Evolutionary conservation across 306 rosid genomes (phyloP), one percentile per base, ranked within the genome.

Genomic region (Glycine latifolia): DNA sequence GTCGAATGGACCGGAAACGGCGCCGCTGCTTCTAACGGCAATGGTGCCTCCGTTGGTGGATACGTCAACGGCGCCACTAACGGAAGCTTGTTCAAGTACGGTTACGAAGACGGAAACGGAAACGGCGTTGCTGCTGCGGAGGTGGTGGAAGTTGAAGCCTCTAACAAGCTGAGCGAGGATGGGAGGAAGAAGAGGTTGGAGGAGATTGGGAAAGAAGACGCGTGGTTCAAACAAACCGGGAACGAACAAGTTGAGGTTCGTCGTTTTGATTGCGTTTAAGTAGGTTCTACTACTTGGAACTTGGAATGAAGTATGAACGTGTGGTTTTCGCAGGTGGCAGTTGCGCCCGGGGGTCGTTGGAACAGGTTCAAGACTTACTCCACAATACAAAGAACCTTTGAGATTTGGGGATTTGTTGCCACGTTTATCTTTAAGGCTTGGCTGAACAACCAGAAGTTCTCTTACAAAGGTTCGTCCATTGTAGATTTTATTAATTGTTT

Each of bases 281-380:
- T 71, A 49, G 43, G 13, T 47, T 56, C 35, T 67, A 6, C 20
- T 12, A 12, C 72, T 83, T 54, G 70, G 35, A 44, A 35, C 35
- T 83, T 53, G 71, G 35, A 46, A 37, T 65, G 46, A 62, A 67
- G 55, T 12, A 37, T 50, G 87, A 77, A 39, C 41, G 4, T 83
- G 16, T 78, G 83, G 60, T 82, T 87, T 70, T 67, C 1, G 73
- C 89, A 95, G 98, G 99, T 95, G 60, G 91, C 98, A 44, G 96
- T 90, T 83, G 86, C 94, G 7, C 97, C 99, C 63, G 98, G 99
- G 67, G 99, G 99, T 72, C 96, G 98, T 48, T 95, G 99, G 99
- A 89, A 87, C 81, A 90, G 98, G 84, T 95, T 95, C 79, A 95
- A 90, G 89, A 88, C 98, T 60, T 95, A 95, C 86, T 95, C 99